A percentile compares a stretch with the other conserved stretches of the same genome.
Conservation (phyloP, 306 rosid genomes). For the Hylodesmum podocarpum region DNA sequence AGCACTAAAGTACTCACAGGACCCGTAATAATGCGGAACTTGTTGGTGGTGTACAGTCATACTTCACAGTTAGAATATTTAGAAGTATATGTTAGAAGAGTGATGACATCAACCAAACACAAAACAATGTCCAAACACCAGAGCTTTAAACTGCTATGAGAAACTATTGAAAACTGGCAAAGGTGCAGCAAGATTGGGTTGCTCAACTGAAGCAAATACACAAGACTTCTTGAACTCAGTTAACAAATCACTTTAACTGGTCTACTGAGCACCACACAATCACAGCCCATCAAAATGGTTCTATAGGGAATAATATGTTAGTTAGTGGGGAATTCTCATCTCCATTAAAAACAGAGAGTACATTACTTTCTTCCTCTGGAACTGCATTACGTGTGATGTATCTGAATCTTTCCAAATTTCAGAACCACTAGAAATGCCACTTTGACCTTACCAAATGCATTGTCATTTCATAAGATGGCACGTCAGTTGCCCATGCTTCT, state of each 20-base stretch:
- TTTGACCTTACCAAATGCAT: slow-evolving; percentile 27
- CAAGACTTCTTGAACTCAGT: slow-evolving; percentile 27
- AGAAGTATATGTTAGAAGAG: neutral
- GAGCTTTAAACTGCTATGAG: neutral
- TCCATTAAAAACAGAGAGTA: slow-evolving; percentile 25
- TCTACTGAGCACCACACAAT: slow-evolving; percentile 26
- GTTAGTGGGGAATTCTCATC: slow-evolving; percentile 29
- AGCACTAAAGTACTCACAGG: slow-evolving; percentile 26
- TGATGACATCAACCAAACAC: slow-evolving; percentile 3
- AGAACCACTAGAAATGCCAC: slow-evolving; percentile 23
- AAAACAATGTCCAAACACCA: slow-evolving; percentile 26
- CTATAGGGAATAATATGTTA: slow-evolving; percentile 14
- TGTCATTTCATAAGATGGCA: slow-evolving; percentile 24
- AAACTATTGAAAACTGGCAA: slow-evolving; percentile 23
- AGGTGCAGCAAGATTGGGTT: slow-evolving; percentile 10
- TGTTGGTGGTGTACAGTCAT: slow-evolving; percentile 4
- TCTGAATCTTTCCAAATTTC: slow-evolving; percentile 32
- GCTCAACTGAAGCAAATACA: slow-evolving; percentile 29
- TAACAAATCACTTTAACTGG: slow-evolving; percentile 30
- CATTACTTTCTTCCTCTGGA: slow-evolving; percentile 27
- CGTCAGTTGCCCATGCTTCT: slow-evolving; percentile 26
- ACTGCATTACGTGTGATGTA: slow-evolving; percentile 23
- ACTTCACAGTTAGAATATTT: neutral
- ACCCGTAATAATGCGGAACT: slow-evolving; percentile 7
- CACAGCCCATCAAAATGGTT: slow-evolving; percentile 19